phyloP scores from a whole-genome alignment of 1,284 basidiomycete species.

The Inonotus obliquus region DNA sequence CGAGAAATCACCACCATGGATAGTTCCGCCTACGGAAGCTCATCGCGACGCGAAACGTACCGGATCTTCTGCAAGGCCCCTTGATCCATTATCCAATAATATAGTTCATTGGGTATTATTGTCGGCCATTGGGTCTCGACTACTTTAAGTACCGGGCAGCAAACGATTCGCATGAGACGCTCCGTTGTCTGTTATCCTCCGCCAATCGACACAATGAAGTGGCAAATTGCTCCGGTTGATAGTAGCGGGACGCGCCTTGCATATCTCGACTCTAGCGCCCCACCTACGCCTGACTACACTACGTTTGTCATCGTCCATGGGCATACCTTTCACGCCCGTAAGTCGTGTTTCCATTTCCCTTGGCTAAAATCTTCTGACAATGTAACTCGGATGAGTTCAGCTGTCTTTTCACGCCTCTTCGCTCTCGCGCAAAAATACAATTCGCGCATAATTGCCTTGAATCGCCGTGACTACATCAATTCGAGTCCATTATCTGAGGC shows the following conservation, averaged over 20 bases:
- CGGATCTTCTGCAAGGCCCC: too few relatives aligned
- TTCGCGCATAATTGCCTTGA: slow-evolving; percentile 22
- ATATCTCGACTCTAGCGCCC: slow-evolving; percentile 17
- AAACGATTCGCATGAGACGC: too few relatives aligned
- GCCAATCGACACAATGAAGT: not conserved
- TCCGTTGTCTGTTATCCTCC: too few relatives aligned
- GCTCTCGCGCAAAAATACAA: slow-evolving; percentile 19
- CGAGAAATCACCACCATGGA: too few relatives aligned
- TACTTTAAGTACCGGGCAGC: too few relatives aligned
- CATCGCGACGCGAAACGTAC: too few relatives aligned
- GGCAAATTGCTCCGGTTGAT: slow-evolving; percentile 4
- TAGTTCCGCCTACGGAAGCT: too few relatives aligned
- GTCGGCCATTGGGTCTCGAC: too few relatives aligned
- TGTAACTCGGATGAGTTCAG: not conserved
- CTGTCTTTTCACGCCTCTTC: slow-evolving; percentile 18
- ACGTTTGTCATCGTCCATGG: slow-evolving; percentile 18
- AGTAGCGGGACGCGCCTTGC: slow-evolving; percentile 4
- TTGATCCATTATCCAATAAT: too few relatives aligned
- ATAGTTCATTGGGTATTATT: too few relatives aligned
- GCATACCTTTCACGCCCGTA: slow-evolving; percentile 17
- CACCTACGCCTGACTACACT: slow-evolving; percentile 8
- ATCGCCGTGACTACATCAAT: slow-evolving; percentile 24
- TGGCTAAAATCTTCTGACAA: not conserved
- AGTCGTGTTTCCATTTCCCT: not conserved
- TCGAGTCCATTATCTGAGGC: slow-evolving; percentile 20